Percentiles rank a stretch among this genome's conserved stretches.
Conservation (phyloP, 371 early-diverging fungal species). For the Massospora cicadina region DNA sequence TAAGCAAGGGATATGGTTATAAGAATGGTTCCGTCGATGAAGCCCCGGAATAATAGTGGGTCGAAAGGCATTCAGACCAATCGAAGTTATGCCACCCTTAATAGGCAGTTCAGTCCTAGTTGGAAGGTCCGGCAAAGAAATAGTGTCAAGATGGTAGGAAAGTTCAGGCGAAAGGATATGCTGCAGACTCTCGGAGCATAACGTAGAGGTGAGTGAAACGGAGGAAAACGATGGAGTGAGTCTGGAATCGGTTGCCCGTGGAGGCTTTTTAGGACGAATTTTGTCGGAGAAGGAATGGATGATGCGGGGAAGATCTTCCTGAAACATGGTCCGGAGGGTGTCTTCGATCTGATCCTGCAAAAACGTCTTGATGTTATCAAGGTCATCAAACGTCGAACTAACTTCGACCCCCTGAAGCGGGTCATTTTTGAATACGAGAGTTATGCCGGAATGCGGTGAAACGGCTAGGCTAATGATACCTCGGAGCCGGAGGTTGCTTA, state of each 20-base stretch:
- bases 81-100: background rate
- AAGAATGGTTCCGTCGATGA: background rate
- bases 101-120: background rate
- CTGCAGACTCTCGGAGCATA: background rate
- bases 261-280: background rate
- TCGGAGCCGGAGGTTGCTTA: constrained; percentile 67
- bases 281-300: constrained; percentile 35
- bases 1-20: background rate
- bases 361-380: constrained; percentile 64
- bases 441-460: constrained; percentile 77
- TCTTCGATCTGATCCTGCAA: constrained; percentile 84
- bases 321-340: constrained; percentile 68
- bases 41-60: background rate
- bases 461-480: constrained; percentile 90
- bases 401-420: constrained; percentile 85
- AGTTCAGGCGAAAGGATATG: background rate
- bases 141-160: background rate
- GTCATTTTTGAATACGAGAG: constrained; percentile 91
- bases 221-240: background rate
- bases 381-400: constrained; percentile 83
- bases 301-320: constrained; percentile 81
- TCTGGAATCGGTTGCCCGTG: background rate
- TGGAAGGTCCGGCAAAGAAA: background rate
- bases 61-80: background rate
- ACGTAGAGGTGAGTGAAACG: background rate